These are phyloP conservation scores for Piloderma croceum DNA, from an alignment of 768 basidiomycete genomes.

Conservation along the genomic window DNA sequence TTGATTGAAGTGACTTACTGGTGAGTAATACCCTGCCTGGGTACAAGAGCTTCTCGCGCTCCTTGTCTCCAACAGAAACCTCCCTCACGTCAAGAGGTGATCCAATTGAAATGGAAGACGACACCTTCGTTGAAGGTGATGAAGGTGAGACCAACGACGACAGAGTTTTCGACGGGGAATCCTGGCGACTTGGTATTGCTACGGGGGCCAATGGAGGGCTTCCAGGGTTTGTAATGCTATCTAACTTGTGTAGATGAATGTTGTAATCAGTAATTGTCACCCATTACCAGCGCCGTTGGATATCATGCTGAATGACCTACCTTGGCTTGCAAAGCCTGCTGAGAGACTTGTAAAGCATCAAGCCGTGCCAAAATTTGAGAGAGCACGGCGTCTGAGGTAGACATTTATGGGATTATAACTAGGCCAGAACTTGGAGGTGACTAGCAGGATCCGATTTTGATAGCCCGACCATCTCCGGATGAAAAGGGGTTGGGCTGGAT, in stretches of 20 bases:
- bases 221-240: constrained; percentile 33
- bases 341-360: constrained; percentile 63
- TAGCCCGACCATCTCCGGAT: too few species aligned
- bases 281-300: background rate
- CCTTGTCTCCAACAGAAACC: constrained; percentile 40
- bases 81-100: constrained; percentile 16
- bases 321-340: constrained; percentile 77
- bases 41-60: constrained; percentile 71
- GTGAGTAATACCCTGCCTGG: constrained; percentile 80
- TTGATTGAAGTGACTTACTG: too few species aligned
- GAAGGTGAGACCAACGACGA: constrained; percentile 17
- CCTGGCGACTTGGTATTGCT: background rate
- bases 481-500: too few species aligned
- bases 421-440: constrained; percentile 3
- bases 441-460: too few species aligned
- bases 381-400: constrained; percentile 52
- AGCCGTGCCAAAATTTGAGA: constrained; percentile 71
- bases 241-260: constrained; percentile 36
- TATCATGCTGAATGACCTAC: constrained; percentile 31
- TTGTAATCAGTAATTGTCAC: background rate
- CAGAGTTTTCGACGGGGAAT: background rate
- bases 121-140: constrained; percentile 1
- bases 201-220: constrained; percentile 23
- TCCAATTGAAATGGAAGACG: background rate
- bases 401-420: background rate